Evolutionary conservation across 805 yeast genomes (phyloP).

Genomic region (Candida insectorum): DNA sequence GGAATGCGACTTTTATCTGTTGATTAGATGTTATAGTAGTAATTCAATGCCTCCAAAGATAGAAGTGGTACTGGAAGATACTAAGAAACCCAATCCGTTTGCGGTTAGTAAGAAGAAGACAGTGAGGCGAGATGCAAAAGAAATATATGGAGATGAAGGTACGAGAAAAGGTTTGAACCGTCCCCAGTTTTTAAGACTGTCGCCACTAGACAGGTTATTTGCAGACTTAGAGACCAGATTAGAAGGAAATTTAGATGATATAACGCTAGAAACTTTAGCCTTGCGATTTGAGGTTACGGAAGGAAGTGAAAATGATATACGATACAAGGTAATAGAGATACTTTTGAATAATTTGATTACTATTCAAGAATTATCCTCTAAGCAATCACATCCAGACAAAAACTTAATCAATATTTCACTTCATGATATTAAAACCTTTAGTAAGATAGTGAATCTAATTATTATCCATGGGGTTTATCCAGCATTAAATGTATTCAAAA

Average conservation of each 20-base stretch:
- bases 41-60: conserved; percentile 20
- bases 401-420: conserved; percentile 63
- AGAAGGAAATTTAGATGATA: conserved; percentile 20
- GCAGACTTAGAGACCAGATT: conserved; percentile 23
- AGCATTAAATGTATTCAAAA: conserved; percentile 46
- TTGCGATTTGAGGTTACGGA: conserved; percentile 5
- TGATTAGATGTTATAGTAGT: background rate
- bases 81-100: conserved; percentile 32
- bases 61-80: conserved; percentile 12
- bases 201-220: conserved; percentile 36
- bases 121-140: conserved; percentile 26
- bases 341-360: conserved; percentile 34
- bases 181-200: conserved; percentile 23
- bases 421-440: conserved; percentile 78
- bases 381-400: conserved; percentile 19
- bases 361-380: conserved; percentile 37
- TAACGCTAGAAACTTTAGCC: conserved; percentile 16
- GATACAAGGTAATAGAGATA: conserved; percentile 21
- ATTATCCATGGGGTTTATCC: conserved; percentile 73
- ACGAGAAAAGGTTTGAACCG: conserved; percentile 30
- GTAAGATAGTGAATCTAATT: conserved; percentile 58
- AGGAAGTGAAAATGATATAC: conserved; percentile 1
- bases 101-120: conserved; percentile 22
- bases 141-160: conserved; percentile 22
- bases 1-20: too few species aligned